Evolutionary conservation across 176 grass and related monocot genomes (phyloP).

Genomic region (Aegilops umbellulata): DNA sequence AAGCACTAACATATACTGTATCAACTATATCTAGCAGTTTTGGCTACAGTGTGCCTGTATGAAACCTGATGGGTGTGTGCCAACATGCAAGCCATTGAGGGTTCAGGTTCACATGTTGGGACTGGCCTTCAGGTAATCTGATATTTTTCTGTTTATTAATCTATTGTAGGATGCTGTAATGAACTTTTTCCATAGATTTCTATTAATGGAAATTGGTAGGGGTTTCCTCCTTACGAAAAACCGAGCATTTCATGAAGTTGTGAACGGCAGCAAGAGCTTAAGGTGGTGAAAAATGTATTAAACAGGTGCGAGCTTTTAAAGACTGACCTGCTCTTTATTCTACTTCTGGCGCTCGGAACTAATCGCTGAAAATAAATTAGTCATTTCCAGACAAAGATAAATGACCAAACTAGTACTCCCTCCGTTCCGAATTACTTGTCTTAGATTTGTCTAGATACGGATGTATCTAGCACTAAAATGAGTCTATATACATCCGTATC

Average conservation of each 20-base stretch:
- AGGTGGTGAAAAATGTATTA: background rate
- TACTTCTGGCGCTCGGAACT: conserved; percentile 9
- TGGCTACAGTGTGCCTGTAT: background rate
- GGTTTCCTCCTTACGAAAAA: background rate
- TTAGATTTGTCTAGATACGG: no score
- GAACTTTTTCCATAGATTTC: background rate
- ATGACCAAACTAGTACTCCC: conserved; percentile 22
- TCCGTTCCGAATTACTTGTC: no score
- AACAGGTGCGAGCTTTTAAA: background rate
- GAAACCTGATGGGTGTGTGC: background rate
- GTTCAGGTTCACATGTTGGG: background rate
- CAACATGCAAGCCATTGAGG: background rate
- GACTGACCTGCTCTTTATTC: background rate
- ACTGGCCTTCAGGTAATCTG: background rate
- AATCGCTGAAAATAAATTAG: conserved; percentile 9
- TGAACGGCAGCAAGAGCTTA: background rate
- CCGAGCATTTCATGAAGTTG: background rate
- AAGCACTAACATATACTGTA: background rate
- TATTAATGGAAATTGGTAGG: background rate
- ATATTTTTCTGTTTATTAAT: background rate
- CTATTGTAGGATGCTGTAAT: background rate
- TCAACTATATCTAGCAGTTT: background rate
- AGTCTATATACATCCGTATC: no score
- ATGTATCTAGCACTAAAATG: no score
- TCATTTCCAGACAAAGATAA: conserved; percentile 21